Evolutionary conservation across 164 flowering plant genomes (phyloP).

Genomic region (Dillenia suffruticosa): DNA sequence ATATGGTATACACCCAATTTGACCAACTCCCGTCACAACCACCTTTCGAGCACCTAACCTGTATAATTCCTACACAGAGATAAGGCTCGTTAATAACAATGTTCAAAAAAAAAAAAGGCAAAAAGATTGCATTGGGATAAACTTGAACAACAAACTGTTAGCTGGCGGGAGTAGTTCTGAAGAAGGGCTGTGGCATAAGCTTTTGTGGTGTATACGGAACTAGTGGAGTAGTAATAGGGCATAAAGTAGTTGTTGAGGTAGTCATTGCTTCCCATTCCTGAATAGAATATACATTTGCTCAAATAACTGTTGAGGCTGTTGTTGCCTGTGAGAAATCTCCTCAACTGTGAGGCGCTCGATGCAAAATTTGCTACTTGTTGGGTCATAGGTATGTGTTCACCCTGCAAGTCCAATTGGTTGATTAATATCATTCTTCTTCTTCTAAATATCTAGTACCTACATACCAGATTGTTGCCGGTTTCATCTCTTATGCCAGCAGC

Average conservation of each 20-base stretch:
- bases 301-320: conserved; percentile 28
- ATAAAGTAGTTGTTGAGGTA: conserved; percentile 87
- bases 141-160: conserved; percentile 35
- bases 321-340: conserved; percentile 52
- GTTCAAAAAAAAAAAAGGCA: not conserved
- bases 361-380: conserved; percentile 56
- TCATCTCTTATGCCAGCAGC: conserved; percentile 85
- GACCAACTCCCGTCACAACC: conserved; percentile 62
- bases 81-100: not conserved
- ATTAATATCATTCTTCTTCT: not conserved
- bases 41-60: conserved; percentile 73
- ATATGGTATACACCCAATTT: conserved; percentile 91
- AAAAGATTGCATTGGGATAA: not conserved
- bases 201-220: conserved; percentile 33
- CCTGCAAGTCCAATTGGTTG: conserved; percentile 34
- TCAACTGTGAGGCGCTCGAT: conserved; percentile 39
- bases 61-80: conserved; percentile 42
- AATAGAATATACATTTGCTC: conserved; percentile 61
- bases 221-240: conserved; percentile 53
- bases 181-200: conserved; percentile 61
- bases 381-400: conserved; percentile 63
- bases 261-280: conserved; percentile 89
- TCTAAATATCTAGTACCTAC: not conserved
- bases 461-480: conserved; percentile 78
- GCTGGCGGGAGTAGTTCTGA: conserved; percentile 61